Percentiles rank a stretch among this genome's conserved stretches.
These are phyloP conservation scores for Dioszegia crocea DNA, from an alignment of 768 basidiomycete genomes.

Conservation along the genomic window DNA sequence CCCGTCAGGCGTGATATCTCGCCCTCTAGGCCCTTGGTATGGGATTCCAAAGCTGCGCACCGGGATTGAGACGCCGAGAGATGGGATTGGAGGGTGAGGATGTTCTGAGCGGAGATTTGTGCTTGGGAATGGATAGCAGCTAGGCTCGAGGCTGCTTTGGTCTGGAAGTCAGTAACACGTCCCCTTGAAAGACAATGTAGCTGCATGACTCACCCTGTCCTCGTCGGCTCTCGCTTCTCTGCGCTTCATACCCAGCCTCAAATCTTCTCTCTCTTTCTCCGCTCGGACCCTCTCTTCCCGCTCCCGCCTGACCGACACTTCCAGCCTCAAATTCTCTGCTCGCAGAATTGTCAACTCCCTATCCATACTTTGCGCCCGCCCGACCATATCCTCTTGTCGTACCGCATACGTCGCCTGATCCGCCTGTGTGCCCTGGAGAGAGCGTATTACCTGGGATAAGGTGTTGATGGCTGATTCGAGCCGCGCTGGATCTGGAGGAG, in stretches of 20 bases:
- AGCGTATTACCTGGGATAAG: conserved; percentile 2
- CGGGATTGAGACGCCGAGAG: neutral
- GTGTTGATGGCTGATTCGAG: conserved; percentile 6
- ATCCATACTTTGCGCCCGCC: neutral
- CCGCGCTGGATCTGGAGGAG: neutral
- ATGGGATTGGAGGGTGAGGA: neutral
- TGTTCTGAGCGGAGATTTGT: neutral
- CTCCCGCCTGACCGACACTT: neutral
- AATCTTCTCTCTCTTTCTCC: neutral
- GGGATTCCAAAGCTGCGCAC: neutral
- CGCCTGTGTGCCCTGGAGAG: conserved; percentile 4
- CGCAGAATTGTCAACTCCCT: neutral
- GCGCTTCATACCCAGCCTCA: neutral
- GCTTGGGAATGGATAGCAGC: neutral
- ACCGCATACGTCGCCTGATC: conserved; percentile 4
- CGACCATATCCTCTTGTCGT: neutral
- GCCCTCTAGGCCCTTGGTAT: neutral
- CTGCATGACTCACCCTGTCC: neutral
- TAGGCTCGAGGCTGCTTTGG: neutral
- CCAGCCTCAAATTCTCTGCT: conserved; percentile 1
- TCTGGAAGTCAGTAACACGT: neutral
- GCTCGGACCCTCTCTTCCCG: conserved; percentile 1
- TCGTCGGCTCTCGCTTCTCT: neutral
- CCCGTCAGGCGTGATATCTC: conserved; percentile 1
- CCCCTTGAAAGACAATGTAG: neutral